phyloP scores from a whole-genome alignment of 2,329 filamentous ascomycete species.

The Penicillium sp. region DNA sequence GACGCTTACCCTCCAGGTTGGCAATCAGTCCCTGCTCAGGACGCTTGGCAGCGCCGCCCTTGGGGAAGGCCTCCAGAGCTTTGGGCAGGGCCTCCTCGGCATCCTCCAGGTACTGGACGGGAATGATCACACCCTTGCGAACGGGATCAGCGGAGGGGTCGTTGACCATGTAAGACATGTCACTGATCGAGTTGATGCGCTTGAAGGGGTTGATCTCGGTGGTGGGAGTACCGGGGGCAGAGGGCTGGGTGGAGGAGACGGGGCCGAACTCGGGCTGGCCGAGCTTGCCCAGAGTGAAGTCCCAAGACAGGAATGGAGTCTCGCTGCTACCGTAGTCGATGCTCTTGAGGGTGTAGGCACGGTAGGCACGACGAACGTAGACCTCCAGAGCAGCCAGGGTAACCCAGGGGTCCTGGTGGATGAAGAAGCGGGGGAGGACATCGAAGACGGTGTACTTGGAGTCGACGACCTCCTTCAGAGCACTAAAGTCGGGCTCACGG shows the following conservation, averaged over 20 bases:
- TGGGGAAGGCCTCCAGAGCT: slow-evolving; percentile 81
- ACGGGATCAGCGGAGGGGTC: slow-evolving; percentile 72
- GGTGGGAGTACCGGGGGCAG: slow-evolving; percentile 77
- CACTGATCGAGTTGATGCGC: slow-evolving; percentile 91
- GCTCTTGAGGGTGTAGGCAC: slow-evolving; percentile 88
- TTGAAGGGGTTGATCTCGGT: slow-evolving; percentile 68
- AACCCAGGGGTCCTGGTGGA: slow-evolving; percentile 91
- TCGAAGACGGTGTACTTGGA: slow-evolving; percentile 99
- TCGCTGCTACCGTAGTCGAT: slow-evolving; percentile 79
- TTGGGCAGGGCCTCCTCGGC: slow-evolving; percentile 83
- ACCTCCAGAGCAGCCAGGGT: slow-evolving; percentile 92
- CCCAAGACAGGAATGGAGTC: slow-evolving; percentile 85
- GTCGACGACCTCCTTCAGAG: slow-evolving; percentile 97
- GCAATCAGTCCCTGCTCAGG: slow-evolving; percentile 65
- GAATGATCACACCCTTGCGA: slow-evolving; percentile 91
- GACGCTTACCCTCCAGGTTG: slow-evolving; percentile 76
- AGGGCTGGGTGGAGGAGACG: slow-evolving; percentile 74
- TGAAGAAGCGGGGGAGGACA: slow-evolving; percentile 92
- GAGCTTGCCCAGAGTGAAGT: slow-evolving; percentile 92
- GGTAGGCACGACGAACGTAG: slow-evolving; percentile 94
- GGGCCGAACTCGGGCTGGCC: slow-evolving; percentile 89
- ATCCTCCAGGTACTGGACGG: slow-evolving; percentile 91
- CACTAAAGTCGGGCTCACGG: slow-evolving; percentile 83
- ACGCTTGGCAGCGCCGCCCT: slow-evolving; percentile 60
- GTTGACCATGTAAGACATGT: slow-evolving; percentile 85